Percentiles rank a stretch among this genome's conserved stretches.
Evolutionary conservation across 1,284 basidiomycete genomes (phyloP).

Genomic region (Ganoderma leucocontextum): DNA sequence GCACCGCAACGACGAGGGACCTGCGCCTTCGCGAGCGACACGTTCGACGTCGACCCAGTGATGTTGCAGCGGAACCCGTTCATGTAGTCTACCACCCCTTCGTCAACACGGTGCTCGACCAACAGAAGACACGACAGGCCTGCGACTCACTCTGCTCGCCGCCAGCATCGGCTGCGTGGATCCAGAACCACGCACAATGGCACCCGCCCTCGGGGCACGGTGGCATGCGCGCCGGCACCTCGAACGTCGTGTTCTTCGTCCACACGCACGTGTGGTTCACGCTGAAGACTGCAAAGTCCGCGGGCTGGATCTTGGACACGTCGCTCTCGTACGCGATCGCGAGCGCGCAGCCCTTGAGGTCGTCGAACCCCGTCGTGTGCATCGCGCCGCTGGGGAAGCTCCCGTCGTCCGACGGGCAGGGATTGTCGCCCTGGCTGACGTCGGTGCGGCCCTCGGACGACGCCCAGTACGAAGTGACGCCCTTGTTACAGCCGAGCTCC

Average conservation of each 20-base stretch:
- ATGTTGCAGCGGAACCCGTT: slow-evolving; percentile 80
- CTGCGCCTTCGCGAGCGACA: slow-evolving; percentile 49
- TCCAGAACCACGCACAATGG: slow-evolving; percentile 80
- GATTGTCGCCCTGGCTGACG: slow-evolving; percentile 55
- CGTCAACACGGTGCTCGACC: not conserved
- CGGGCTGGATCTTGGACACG: slow-evolving; percentile 61
- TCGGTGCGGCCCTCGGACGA: slow-evolving; percentile 59
- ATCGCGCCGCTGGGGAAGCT: slow-evolving; percentile 52
- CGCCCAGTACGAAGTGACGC: slow-evolving; percentile 61
- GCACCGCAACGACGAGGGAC: slow-evolving; percentile 44
- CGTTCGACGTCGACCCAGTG: slow-evolving; percentile 60
- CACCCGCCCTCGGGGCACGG: slow-evolving; percentile 72
- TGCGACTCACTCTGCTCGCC: slow-evolving; percentile 51
- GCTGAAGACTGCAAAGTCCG: slow-evolving; percentile 77
- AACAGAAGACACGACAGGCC: not conserved
- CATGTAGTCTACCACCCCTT: slow-evolving; percentile 64
- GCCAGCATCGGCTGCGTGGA: slow-evolving; percentile 62
- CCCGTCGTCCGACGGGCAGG: slow-evolving; percentile 51
- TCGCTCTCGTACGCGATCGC: slow-evolving; percentile 79
- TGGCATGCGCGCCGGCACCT: slow-evolving; percentile 74
- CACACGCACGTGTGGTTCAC: slow-evolving; percentile 81
- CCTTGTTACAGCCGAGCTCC: slow-evolving; percentile 67
- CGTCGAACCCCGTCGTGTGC: slow-evolving; percentile 63
- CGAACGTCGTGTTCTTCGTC: slow-evolving; percentile 71
- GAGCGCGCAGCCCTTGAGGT: slow-evolving; percentile 72